These are phyloP conservation scores for Aureobasidium sp. DNA, from an alignment of 2,329 filamentous ascomycete genomes.

Conservation along the genomic window DNA sequence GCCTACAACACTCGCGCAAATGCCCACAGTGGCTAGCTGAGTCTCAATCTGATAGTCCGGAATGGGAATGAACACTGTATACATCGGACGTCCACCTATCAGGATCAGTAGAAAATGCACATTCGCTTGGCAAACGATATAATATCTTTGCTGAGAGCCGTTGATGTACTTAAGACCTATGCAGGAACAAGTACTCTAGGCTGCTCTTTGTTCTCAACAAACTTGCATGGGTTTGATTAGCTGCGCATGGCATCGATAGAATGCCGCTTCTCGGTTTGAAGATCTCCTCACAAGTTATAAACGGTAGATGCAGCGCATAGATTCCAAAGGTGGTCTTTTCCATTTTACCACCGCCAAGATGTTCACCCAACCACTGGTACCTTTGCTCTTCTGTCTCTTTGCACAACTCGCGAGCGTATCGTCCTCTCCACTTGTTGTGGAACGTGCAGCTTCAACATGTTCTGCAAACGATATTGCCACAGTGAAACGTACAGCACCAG, in stretches of 20 bases:
- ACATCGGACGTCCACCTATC: background rate
- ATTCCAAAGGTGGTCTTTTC: background rate
- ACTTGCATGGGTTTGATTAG: background rate
- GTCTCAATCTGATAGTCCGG: background rate
- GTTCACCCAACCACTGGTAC: background rate
- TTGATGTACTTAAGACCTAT: background rate
- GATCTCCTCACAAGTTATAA: background rate
- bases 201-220: background rate
- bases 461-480: conserved; percentile 1
- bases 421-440: background rate
- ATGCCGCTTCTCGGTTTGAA: background rate
- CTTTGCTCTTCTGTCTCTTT: background rate
- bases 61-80: background rate
- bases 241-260: background rate
- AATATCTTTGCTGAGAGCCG: background rate
- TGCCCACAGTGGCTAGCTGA: background rate
- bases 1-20: background rate
- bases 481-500: conserved; percentile 1
- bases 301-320: background rate
- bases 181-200: background rate
- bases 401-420: background rate
- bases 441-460: conserved; percentile 4
- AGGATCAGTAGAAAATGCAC: background rate
- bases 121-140: background rate
- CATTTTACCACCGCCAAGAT: background rate